phyloP scores from a whole-genome alignment of 768 basidiomycete genomes.

The Amanita molliuscula region DNA sequence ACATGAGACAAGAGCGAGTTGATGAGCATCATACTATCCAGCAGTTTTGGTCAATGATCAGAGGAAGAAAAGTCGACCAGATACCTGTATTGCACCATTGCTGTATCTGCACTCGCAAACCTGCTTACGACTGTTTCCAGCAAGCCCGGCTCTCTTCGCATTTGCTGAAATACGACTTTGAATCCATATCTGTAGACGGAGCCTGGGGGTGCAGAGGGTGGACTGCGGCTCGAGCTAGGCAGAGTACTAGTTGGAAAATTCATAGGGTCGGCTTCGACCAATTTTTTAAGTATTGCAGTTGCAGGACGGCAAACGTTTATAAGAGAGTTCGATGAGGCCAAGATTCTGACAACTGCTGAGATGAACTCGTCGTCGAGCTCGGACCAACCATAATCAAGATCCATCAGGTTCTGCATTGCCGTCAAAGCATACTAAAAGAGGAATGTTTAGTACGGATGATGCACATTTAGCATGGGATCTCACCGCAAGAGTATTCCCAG shows the following conservation, averaged over 20 bases:
- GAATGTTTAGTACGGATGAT: neutral
- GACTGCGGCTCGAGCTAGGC: slow-evolving; percentile 50
- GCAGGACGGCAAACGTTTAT: slow-evolving; percentile 92
- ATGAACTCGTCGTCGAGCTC: slow-evolving; percentile 67
- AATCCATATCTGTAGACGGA: slow-evolving; percentile 83
- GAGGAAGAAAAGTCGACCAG: slow-evolving; percentile 1
- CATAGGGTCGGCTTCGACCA: slow-evolving; percentile 79
- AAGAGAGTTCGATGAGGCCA: slow-evolving; percentile 62
- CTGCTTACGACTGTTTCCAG: slow-evolving; percentile 77
- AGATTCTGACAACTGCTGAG: slow-evolving; percentile 64
- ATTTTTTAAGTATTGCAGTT: slow-evolving; percentile 79
- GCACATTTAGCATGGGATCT: slow-evolving; percentile 15
- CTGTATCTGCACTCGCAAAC: slow-evolving; percentile 73
- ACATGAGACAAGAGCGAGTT: slow-evolving; percentile 77
- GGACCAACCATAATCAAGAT: slow-evolving; percentile 76
- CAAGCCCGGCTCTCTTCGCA: slow-evolving; percentile 59
- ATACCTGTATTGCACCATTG: slow-evolving; percentile 76
- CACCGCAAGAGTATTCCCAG: slow-evolving; percentile 83
- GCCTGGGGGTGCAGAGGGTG: slow-evolving; percentile 45
- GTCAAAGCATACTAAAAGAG: slow-evolving; percentile 64
- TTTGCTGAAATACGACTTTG: slow-evolving; percentile 70
- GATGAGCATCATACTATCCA: slow-evolving; percentile 74
- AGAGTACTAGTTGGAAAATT: slow-evolving; percentile 48
- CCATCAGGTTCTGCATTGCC: slow-evolving; percentile 84
- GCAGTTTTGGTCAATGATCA: slow-evolving; percentile 7